phyloP scores from a whole-genome alignment of 2,329 filamentous ascomycete genomes.

The Byssoonygena ceratinophila region DNA sequence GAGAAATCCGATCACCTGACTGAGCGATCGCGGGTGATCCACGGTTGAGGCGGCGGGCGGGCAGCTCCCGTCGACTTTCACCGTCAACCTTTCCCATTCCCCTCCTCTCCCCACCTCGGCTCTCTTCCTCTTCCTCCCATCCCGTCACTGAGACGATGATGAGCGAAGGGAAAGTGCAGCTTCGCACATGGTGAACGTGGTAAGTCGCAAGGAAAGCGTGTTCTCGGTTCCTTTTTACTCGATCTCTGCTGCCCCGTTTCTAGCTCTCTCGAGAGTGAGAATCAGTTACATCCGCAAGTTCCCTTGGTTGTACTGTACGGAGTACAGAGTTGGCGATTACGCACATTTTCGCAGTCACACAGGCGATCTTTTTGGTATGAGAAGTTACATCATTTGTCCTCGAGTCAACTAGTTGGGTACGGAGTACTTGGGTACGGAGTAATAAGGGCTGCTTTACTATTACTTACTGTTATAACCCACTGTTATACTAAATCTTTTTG shows the following conservation, averaged over 20 bases:
- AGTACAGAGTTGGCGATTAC: not conserved
- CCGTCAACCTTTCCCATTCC: not conserved
- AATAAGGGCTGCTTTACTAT: too few relatives aligned
- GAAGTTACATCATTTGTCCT: conserved; percentile 5
- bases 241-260: not conserved
- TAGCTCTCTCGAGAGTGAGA: not conserved
- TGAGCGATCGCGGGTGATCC: not conserved
- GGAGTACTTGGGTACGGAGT: not conserved
- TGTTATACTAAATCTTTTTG: too few relatives aligned
- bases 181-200: not conserved
- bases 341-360: conserved; percentile 5
- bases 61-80: not conserved
- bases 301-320: conserved; percentile 1
- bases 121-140: not conserved
- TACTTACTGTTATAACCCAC: too few relatives aligned
- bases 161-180: not conserved
- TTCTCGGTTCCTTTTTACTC: not conserved
- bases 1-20: not conserved
- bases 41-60: too few relatives aligned
- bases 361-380: not conserved
- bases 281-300: not conserved
- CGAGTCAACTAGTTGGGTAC: not conserved
- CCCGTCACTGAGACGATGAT: not conserved
- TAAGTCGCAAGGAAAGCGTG: not conserved
- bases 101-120: not conserved